phyloP scores from a whole-genome alignment of 495 filamentous ascomycete genomes.

The Penicillium maclennaniae region DNA sequence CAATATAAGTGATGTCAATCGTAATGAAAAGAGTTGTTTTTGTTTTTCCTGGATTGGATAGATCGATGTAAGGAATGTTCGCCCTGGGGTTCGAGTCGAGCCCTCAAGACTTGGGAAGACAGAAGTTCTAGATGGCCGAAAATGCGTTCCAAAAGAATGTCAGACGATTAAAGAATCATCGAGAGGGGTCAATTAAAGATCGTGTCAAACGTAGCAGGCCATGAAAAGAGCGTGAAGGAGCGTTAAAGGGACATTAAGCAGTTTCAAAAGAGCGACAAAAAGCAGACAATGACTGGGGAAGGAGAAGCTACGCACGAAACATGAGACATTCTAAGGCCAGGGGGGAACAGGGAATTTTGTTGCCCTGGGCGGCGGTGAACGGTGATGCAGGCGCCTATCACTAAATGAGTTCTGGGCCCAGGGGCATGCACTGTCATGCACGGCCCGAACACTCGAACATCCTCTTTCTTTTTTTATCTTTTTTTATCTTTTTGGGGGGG shows the following conservation, averaged over 20 bases:
- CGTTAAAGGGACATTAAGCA: constrained; percentile 18
- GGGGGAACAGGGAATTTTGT: constrained; percentile 32
- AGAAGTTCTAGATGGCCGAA: constrained; percentile 8
- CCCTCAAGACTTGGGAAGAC: constrained; percentile 4
- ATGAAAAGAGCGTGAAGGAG: constrained; percentile 36
- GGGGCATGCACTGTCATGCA: constrained; percentile 13
- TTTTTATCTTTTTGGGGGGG: neutral
- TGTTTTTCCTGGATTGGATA: constrained; percentile 19
- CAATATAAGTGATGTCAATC: constrained; percentile 14
- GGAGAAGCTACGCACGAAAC: constrained; percentile 19
- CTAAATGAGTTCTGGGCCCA: constrained; percentile 7
- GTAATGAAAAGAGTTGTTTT: constrained; percentile 13
- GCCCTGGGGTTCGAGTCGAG: constrained; percentile 17
- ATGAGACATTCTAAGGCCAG: constrained; percentile 17
- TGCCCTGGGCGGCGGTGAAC: constrained; percentile 36
- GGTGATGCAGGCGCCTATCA: constrained; percentile 15
- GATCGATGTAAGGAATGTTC: constrained; percentile 32
- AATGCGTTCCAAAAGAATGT: constrained; percentile 17
- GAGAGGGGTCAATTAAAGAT: constrained; percentile 17
- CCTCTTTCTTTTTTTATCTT: neutral
- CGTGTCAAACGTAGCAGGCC: constrained; percentile 22
- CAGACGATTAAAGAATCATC: constrained; percentile 26
- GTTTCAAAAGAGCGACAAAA: constrained; percentile 38
- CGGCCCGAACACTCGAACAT: neutral
- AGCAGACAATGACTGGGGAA: constrained; percentile 6